Base-by-base conservation (phyloP, 805 yeast species). In the Metschnikowia reukaufii region DNA sequence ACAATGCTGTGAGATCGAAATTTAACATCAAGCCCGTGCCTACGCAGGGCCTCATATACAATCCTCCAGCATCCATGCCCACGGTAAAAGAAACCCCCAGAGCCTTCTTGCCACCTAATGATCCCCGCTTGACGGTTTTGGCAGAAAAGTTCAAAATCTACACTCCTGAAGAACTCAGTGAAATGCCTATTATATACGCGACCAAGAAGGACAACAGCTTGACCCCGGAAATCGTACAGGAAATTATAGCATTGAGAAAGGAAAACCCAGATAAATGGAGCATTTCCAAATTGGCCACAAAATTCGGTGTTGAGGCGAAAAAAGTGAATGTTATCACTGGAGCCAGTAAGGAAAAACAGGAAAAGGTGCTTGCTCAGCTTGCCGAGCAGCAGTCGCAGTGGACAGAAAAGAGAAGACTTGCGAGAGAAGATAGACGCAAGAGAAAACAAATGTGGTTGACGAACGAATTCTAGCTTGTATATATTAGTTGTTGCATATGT, bases 371-470 rank as follows among this genome's bases (percentile, higher is more conserved):
- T 18, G 49, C 58, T 20, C 72, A 84, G 56, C 66, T 81, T 55
- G 61, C 62, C 17, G 55, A 57, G 23, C 78, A 80, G 54, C 72
- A 77, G 59, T 56, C 66, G 16, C 54, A 61, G 45, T 83, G 88
- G 88, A 62, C 72, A 45, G 72, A 66, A 40, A 65, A 67, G 44
- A 77, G 77, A 55, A 57, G 58, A 13, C 59, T 68, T 19, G 83
- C 86, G 8, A 73, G 84, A 54, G 62, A 62, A 15, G 88, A 84
- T 55, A 72, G 84, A 57, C 62, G 66, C 51, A 81, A 82, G 65
- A 74, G 92, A 64, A 77, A 74, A 49, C 65, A 74, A 51, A 60
- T 74, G 57, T 84, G 92, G 92, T 77, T 83, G 53, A 73, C 84
- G 49, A 82, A 76, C 51, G 81, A 78, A 48, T 77, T 53, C 48